Conservation (phyloP, 495 filamentous ascomycete species). For the Penicillium alfredii region DNA sequence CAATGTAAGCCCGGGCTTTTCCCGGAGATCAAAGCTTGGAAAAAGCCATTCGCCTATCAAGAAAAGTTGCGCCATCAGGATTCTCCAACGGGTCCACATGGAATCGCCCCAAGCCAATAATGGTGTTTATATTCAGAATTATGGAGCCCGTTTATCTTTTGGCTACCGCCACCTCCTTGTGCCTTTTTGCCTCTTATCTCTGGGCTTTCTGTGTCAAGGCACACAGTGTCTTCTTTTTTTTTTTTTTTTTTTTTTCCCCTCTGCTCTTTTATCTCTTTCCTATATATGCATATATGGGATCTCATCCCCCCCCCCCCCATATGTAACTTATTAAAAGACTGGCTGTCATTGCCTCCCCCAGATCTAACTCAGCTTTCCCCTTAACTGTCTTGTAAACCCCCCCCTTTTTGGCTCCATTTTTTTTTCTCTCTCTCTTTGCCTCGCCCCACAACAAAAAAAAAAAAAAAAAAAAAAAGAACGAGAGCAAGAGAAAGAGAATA, state of each 20-base stretch:
- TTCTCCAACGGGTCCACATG: neutral
- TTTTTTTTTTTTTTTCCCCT: neutral
- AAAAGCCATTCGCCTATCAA: too few species aligned
- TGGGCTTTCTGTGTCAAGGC: conserved; percentile 3
- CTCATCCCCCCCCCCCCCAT: conserved; percentile 3
- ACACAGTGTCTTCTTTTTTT: neutral
- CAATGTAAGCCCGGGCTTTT: too few species aligned
- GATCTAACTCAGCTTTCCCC: too few species aligned
- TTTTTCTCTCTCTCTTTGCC: conserved; percentile 3
- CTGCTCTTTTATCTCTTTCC: neutral
- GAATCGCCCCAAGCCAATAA: neutral
- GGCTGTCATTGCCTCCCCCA: too few species aligned
- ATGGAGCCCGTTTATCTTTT: conserved; percentile 1
- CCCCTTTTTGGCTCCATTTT: too few species aligned
- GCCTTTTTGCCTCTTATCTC: conserved; percentile 17
- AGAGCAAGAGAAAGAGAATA: too few species aligned
- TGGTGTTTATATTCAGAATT: neutral
- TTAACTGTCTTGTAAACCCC: too few species aligned
- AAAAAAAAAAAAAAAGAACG: too few species aligned
- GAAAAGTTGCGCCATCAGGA: neutral
- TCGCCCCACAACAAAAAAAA: too few species aligned
- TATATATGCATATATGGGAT: neutral
- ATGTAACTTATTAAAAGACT: conserved; percentile 1
- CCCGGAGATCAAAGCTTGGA: too few species aligned
- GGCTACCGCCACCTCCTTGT: conserved; percentile 18